Evolutionary conservation across 768 basidiomycete species (phyloP).

Genomic region (Melanogaster broomeanus): DNA sequence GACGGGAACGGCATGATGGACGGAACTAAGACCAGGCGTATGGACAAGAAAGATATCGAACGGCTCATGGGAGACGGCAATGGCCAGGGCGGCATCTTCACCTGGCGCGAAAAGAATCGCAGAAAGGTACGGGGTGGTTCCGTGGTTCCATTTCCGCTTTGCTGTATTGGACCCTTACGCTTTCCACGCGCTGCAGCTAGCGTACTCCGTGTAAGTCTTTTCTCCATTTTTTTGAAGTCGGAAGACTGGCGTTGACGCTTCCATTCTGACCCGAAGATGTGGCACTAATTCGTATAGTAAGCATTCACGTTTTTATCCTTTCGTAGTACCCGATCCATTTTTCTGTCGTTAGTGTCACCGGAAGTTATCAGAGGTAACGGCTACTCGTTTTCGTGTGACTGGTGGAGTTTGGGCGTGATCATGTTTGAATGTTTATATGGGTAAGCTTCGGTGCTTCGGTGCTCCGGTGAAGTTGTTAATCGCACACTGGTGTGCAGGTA

Average conservation of each 20-base stretch:
- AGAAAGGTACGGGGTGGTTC: slow-evolving; percentile 65
- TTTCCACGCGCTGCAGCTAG: slow-evolving; percentile 52
- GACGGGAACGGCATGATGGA: slow-evolving; percentile 67
- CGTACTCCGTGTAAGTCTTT: slow-evolving; percentile 80
- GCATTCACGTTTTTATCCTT: slow-evolving; percentile 35
- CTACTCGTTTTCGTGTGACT: slow-evolving; percentile 93
- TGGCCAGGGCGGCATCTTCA: slow-evolving; percentile 83
- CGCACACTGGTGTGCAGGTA: slow-evolving; percentile 51
- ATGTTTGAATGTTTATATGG: slow-evolving; percentile 95
- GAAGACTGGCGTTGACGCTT: slow-evolving; percentile 21
- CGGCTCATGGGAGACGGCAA: slow-evolving; percentile 81
- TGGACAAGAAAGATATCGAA: slow-evolving; percentile 84
- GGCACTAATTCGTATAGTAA: slow-evolving; percentile 86
- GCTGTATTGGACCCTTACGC: slow-evolving; percentile 22
- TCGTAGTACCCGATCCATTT: slow-evolving; percentile 27
- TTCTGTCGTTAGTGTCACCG: slow-evolving; percentile 67
- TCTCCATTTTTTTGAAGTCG: slow-evolving; percentile 14
- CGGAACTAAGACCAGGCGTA: slow-evolving; percentile 71
- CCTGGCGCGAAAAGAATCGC: slow-evolving; percentile 93
- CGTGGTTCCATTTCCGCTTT: slow-evolving; percentile 31
- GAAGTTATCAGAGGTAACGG: slow-evolving; percentile 91
- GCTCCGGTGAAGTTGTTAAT: slow-evolving; percentile 27
- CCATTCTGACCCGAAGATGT: slow-evolving; percentile 53
- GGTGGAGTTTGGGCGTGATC: slow-evolving; percentile 98
- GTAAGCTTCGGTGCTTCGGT: slow-evolving; percentile 46